These are phyloP conservation scores for Didymella segeticola DNA, from an alignment of 2,329 filamentous ascomycete genomes.

Conservation along the genomic window DNA sequence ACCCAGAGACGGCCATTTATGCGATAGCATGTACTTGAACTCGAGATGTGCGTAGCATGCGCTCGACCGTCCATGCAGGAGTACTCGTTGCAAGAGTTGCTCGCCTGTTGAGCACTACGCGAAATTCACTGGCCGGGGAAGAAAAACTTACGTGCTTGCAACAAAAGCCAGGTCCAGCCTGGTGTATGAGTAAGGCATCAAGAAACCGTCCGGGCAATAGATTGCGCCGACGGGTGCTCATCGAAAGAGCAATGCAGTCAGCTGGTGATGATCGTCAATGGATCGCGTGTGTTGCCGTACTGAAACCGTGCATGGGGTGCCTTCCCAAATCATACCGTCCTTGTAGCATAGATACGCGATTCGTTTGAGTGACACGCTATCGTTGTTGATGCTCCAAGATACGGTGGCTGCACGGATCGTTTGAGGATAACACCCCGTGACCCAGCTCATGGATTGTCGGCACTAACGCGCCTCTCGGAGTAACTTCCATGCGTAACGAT, in stretches of 20 bases:
- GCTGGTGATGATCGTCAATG: not conserved
- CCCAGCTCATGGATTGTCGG: not conserved
- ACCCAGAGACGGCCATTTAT: conserved; percentile 17
- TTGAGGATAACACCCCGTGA: not conserved
- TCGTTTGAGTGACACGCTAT: not conserved
- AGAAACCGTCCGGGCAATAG: not conserved
- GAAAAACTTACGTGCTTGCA: not conserved
- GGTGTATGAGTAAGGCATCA: not conserved
- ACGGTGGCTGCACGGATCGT: not conserved
- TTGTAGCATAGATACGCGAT: not conserved
- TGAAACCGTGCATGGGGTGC: not conserved
- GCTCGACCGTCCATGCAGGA: not conserved
- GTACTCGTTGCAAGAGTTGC: not conserved
- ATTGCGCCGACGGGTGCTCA: not conserved
- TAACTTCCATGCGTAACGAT: conserved; percentile 5
- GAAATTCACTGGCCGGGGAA: not conserved
- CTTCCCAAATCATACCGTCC: not conserved
- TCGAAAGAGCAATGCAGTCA: not conserved
- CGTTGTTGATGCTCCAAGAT: not conserved
- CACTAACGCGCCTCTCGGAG: conserved; percentile 6
- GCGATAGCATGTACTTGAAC: not conserved
- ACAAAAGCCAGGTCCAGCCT: not conserved
- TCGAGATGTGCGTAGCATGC: not conserved
- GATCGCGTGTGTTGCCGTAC: not conserved
- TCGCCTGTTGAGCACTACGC: not conserved